Evolutionary conservation across 495 filamentous ascomycete species (phyloP).

Genomic region (Halenospora varia): DNA sequence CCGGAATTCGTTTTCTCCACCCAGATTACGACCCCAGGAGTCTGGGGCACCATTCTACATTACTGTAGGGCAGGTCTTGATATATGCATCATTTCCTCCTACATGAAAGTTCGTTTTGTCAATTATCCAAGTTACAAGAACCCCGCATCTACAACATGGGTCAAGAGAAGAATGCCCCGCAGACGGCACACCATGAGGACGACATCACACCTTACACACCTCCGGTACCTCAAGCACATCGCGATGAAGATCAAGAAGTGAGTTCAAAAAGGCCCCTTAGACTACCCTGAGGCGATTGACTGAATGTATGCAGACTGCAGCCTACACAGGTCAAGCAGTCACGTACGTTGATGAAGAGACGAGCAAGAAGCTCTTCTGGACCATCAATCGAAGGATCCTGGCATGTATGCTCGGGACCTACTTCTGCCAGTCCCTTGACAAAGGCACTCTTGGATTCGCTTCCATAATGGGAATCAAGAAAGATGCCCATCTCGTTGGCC

Average conservation of each 20-base stretch:
- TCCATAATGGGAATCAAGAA: slow-evolving; percentile 49
- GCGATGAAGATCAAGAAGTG: background rate
- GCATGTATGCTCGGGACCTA: slow-evolving; percentile 24
- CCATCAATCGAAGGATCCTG: slow-evolving; percentile 23
- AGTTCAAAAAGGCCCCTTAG: background rate
- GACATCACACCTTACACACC: background rate
- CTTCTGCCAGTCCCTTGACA: slow-evolving; percentile 19
- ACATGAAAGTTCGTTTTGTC: too few relatives aligned
- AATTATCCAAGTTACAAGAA: background rate
- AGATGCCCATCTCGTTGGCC: slow-evolving; percentile 39
- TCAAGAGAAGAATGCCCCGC: background rate
- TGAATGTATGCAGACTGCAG: slow-evolving; percentile 4
- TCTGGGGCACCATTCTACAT: too few relatives aligned
- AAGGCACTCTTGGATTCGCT: slow-evolving; percentile 50
- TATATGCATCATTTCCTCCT: too few relatives aligned
- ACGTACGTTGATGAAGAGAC: slow-evolving; percentile 39
- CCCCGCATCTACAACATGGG: background rate
- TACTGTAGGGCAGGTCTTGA: too few relatives aligned
- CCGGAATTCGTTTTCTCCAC: too few relatives aligned
- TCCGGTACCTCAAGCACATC: too few relatives aligned
- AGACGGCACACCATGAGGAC: background rate
- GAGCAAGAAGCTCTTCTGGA: slow-evolving; percentile 34
- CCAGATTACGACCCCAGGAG: too few relatives aligned
- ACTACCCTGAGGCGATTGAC: background rate
- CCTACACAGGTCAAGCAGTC: background rate